Percentiles rank a stretch among this genome's conserved stretches.
Evolutionary conservation across 345 rosid genomes (phyloP).

Genomic region (Melaleuca alternifolia): DNA sequence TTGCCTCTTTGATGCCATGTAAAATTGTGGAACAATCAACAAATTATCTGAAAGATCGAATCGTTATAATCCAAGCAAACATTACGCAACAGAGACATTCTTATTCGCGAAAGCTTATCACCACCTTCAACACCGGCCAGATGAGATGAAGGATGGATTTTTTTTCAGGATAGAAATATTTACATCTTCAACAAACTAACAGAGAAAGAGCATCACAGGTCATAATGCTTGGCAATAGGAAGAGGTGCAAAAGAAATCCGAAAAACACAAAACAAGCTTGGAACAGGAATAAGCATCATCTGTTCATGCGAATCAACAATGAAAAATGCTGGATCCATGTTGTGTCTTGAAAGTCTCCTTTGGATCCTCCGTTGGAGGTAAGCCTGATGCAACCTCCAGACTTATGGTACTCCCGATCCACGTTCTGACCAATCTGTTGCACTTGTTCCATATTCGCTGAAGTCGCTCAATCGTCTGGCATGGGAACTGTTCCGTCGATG

Average conservation of each 20-base stretch:
- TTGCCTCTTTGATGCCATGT: neutral
- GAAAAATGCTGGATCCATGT: neutral
- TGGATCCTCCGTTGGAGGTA: no score
- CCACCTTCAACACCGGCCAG: neutral
- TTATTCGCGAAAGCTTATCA: neutral
- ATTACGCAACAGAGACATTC: neutral
- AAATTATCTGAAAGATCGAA: neutral
- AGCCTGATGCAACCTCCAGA: no score
- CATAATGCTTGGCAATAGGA: neutral
- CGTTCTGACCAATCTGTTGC: no score
- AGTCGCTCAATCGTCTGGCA: no score
- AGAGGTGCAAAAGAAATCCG: neutral
- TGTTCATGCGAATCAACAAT: neutral
- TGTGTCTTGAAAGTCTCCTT: no score
- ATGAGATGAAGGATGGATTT: neutral
- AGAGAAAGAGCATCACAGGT: neutral
- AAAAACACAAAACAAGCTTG: neutral
- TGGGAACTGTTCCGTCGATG: no score
- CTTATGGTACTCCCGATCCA: no score
- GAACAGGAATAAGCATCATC: neutral
- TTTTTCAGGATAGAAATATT: neutral
- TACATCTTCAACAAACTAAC: neutral
- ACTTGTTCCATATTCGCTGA: no score
- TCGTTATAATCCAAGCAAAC: neutral
- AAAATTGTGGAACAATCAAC: neutral